These are phyloP conservation scores for Xanthoconium purpureum DNA, from an alignment of 768 basidiomycete genomes.

Conservation along the genomic window DNA sequence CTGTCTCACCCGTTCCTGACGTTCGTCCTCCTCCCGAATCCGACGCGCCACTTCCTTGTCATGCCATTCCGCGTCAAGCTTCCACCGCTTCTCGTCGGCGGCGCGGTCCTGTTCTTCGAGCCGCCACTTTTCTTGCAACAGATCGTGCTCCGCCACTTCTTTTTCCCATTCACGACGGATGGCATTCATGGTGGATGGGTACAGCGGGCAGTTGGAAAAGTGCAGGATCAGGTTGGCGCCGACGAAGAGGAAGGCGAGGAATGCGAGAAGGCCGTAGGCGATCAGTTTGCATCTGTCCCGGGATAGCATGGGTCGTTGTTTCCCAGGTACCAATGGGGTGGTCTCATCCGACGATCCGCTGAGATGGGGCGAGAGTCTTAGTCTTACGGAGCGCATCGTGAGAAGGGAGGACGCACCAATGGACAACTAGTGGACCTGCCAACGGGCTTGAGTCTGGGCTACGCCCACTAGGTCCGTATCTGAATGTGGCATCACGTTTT, in stretches of 20 bases:
- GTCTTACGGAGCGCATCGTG: no score
- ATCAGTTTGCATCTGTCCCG: neutral
- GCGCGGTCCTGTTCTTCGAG: conserved; percentile 5
- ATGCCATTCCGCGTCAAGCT: conserved; percentile 11
- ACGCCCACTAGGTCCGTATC: neutral
- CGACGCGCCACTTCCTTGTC: conserved; percentile 6
- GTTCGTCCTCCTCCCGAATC: conserved; percentile 3
- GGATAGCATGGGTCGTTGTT: neutral
- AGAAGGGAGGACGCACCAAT: neutral
- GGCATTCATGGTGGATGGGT: conserved; percentile 4
- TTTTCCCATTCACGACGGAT: conserved; percentile 12
- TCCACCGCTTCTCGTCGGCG: neutral
- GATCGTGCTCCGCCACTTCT: neutral
- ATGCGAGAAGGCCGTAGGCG: neutral
- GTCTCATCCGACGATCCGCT: conserved; percentile 3
- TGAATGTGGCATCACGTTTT: neutral
- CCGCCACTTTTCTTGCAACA: conserved; percentile 3
- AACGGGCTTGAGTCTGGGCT: neutral
- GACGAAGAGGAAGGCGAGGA: neutral
- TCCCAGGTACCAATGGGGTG: conserved; percentile 7
- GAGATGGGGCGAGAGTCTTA: no score
- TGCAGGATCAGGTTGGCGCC: neutral
- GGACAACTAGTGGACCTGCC: neutral
- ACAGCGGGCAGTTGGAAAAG: conserved; percentile 8
- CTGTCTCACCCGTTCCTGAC: conserved; percentile 4